These are phyloP conservation scores for Tulasnella sp. DNA, from an alignment of 768 basidiomycete species.

Conservation along the genomic window DNA sequence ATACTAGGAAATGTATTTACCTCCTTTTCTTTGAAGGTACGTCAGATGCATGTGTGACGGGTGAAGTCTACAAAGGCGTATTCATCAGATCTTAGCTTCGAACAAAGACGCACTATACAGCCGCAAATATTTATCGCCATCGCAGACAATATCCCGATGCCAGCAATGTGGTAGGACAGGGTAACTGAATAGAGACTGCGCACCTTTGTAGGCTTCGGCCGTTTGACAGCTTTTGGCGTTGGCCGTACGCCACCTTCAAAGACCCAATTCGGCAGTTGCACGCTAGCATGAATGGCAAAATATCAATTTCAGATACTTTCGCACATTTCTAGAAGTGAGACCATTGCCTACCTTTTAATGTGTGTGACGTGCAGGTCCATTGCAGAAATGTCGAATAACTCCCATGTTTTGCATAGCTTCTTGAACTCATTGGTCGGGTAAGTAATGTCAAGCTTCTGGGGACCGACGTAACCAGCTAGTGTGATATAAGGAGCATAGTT, in stretches of 20 bases:
- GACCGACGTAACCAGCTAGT: slow-evolving; percentile 63
- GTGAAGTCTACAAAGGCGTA: slow-evolving; percentile 3
- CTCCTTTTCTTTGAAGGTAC: slow-evolving; percentile 74
- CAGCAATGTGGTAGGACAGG: not conserved
- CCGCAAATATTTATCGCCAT: not conserved
- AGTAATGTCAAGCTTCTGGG: slow-evolving; percentile 85
- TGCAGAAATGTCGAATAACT: slow-evolving; percentile 77
- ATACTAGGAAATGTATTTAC: too few species aligned
- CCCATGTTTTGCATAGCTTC: slow-evolving; percentile 90
- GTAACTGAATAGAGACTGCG: slow-evolving; percentile 25
- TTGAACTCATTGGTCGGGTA: slow-evolving; percentile 94
- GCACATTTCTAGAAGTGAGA: too few species aligned
- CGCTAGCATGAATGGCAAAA: slow-evolving; percentile 32
- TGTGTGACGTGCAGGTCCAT: slow-evolving; percentile 95
- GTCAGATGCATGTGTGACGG: slow-evolving; percentile 48
- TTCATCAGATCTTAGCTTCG: not conserved
- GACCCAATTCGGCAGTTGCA: slow-evolving; percentile 67
- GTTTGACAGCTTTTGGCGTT: slow-evolving; percentile 56
- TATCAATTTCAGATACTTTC: too few species aligned
- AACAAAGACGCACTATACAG: not conserved
- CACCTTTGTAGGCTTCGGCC: slow-evolving; percentile 53
- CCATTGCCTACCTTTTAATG: slow-evolving; percentile 83
- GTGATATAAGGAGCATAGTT: slow-evolving; percentile 1
- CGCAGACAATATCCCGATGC: not conserved
- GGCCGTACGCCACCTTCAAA: slow-evolving; percentile 75